Percentiles rank a stretch among this genome's conserved stretches.
Evolutionary conservation across 495 filamentous ascomycete genomes (phyloP).

Genomic region (Thermochaetoides thermophila): DNA sequence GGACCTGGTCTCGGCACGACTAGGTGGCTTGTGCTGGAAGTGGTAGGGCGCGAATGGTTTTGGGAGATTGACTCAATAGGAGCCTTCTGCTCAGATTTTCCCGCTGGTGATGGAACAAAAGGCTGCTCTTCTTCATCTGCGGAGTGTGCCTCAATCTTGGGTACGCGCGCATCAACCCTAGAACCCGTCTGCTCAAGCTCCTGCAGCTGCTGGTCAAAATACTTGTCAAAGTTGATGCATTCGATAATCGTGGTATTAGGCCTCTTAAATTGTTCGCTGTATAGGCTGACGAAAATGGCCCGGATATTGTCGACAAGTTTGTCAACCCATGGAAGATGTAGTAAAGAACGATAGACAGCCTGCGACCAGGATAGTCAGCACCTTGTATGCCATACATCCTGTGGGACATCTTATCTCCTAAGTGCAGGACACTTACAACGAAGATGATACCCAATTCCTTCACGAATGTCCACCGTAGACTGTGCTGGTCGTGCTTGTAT

Average conservation of each 20-base stretch:
- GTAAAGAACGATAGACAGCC: conserved; percentile 91
- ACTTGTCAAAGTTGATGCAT: conserved; percentile 67
- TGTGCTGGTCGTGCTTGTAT: conserved; percentile 88
- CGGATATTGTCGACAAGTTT: conserved; percentile 89
- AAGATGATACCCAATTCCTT: conserved; percentile 94
- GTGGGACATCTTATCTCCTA: not conserved
- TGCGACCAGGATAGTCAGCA: conserved; percentile 26
- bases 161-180: conserved; percentile 20
- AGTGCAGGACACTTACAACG: conserved; percentile 52
- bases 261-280: conserved; percentile 73
- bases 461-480: conserved; percentile 78
- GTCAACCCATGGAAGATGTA: conserved; percentile 94
- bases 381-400: too few species aligned
- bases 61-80: conserved; percentile 38
- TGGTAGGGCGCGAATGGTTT: conserved; percentile 63
- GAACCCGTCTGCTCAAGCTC: conserved; percentile 51
- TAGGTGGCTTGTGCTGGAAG: conserved; percentile 51
- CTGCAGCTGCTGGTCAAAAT: conserved; percentile 83
- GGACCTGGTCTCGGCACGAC: conserved; percentile 59
- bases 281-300: conserved; percentile 75
- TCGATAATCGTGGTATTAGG: conserved; percentile 62
- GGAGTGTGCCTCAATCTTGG: conserved; percentile 27
- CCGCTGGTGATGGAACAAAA: conserved; percentile 23
- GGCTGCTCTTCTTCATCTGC: conserved; percentile 30
- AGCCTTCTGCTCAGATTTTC: too few species aligned